phyloP scores from a whole-genome alignment of 2,329 filamentous ascomycete genomes.

The Fusarium sterilihyphosum region DNA sequence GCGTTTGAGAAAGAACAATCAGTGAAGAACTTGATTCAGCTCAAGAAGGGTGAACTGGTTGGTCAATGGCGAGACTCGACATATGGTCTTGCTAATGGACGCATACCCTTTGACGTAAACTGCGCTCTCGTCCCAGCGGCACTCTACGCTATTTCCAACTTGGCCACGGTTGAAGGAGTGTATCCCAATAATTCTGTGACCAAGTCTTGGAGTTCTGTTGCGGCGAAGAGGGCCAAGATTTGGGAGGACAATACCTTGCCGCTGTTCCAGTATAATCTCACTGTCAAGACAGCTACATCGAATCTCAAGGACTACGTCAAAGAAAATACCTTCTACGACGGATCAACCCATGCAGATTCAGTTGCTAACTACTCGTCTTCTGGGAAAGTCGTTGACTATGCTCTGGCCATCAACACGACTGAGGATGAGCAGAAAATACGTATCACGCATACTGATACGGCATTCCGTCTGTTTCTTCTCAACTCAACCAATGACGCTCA shows the following conservation, averaged over 20 bases:
- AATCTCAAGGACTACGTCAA: constrained; percentile 60
- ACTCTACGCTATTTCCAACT: constrained; percentile 64
- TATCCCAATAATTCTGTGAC: constrained; percentile 54
- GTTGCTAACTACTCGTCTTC: constrained; percentile 50
- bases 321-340: constrained; percentile 53
- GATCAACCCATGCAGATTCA: constrained; percentile 54
- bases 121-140: constrained; percentile 70
- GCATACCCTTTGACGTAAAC: constrained; percentile 74
- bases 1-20: constrained; percentile 64
- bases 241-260: constrained; percentile 70
- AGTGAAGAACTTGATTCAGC: constrained; percentile 64
- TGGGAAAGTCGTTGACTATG: constrained; percentile 60
- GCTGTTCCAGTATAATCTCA: constrained; percentile 63
- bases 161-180: constrained; percentile 58
- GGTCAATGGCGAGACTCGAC: constrained; percentile 72
- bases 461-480: constrained; percentile 70
- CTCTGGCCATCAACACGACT: constrained; percentile 64
- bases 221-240: constrained; percentile 62
- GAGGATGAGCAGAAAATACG: constrained; percentile 59
- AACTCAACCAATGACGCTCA: constrained; percentile 68
- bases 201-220: constrained; percentile 54
- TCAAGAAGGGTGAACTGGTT: constrained; percentile 63
- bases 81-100: constrained; percentile 68
- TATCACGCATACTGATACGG: constrained; percentile 72
- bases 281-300: constrained; percentile 53